Evolutionary conservation across 768 basidiomycete species (phyloP), one percentile per base, ranked within the genome.

Genomic region (Russula vinacea): DNA sequence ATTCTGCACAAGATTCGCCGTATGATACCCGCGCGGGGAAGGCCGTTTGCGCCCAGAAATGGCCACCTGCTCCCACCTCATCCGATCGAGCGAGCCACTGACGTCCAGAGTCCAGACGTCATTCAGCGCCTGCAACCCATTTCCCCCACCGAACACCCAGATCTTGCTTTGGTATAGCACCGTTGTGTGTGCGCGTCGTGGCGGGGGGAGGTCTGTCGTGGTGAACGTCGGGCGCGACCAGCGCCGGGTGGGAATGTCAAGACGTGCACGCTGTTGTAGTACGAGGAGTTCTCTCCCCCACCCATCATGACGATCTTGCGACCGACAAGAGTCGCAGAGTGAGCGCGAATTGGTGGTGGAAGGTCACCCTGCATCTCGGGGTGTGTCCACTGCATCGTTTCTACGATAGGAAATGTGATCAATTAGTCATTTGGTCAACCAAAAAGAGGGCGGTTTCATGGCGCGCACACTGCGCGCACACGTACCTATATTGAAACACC

Each of bases 101-200:
- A 89, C 83, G 62, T 96, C 92, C 26, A 96, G 77, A 17, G 88
- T 84, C 93, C 94, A 96, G 22, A 95, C 77, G 73, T 97, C 94
- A 69, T 92, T 91, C 60, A 97, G 79, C 0, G 95, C 94, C n/a
- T 83, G 83, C 77, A 88, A 79, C 0, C 95, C 95, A 63, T 93
- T 95, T 2, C 95, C 94, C n/a, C 95, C 94, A 9, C 94, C 95
- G 70, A 96, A 97, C 4, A 97, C 76, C 78, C 90, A 92, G 0
- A 98, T 81, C 71, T 83, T 87, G 62, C 81, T 80, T 33, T 78
- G 77, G 70, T 92, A 87, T 24, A 85, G 76, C 16, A 94, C 89
- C 0, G 92, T 84, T 0, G 92, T 91, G 74, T 98, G 95, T 1
- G 95, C 94, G 32, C 95, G 85, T 10, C 95, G 85, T 2, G 88